Percentiles rank a stretch among this genome's conserved stretches.
Evolutionary conservation across 2,329 filamentous ascomycete genomes (phyloP).

Genomic region (Leptographium galeiforme): DNA sequence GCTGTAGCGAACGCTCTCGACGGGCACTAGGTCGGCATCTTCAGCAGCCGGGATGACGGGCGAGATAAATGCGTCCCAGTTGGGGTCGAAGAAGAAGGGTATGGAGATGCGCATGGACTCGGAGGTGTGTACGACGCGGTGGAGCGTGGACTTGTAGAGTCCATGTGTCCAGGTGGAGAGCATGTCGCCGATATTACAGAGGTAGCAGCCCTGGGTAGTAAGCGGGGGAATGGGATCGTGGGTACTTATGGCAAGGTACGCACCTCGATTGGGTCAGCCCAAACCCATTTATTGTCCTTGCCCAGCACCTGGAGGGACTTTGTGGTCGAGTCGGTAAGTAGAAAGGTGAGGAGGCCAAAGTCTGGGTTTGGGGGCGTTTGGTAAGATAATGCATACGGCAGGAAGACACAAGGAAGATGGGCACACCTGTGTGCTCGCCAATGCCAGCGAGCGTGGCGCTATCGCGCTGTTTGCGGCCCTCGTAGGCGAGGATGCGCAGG

Average conservation of each 20-base stretch:
- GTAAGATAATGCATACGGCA: not conserved
- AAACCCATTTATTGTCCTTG: conserved; percentile 28
- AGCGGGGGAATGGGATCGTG: not conserved
- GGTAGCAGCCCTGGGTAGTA: conserved; percentile 24
- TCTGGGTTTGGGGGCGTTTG: not conserved
- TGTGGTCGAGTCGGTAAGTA: conserved; percentile 1
- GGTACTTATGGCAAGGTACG: too few species aligned
- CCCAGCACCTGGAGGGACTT: conserved; percentile 24
- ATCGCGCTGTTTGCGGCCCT: not conserved
- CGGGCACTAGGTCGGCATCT: conserved; percentile 22
- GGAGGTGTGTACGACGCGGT: conserved; percentile 32
- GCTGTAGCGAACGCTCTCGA: conserved; percentile 24
- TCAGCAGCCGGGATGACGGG: conserved; percentile 25
- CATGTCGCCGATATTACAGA: conserved; percentile 39
- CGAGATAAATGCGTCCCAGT: conserved; percentile 24
- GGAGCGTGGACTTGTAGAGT: conserved; percentile 32
- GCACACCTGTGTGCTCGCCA: conserved; percentile 3
- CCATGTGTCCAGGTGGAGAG: conserved; percentile 34
- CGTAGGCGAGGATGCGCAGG: conserved; percentile 4
- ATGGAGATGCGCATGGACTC: conserved; percentile 25
- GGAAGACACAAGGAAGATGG: not conserved
- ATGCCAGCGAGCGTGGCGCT: not conserved
- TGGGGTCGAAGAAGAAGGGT: conserved; percentile 41
- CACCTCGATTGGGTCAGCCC: conserved; percentile 22
- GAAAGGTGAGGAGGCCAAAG: conserved; percentile 4